Base-by-base conservation (phyloP, 257 asterid genomes). In the Fraxinus pennsylvanica region DNA sequence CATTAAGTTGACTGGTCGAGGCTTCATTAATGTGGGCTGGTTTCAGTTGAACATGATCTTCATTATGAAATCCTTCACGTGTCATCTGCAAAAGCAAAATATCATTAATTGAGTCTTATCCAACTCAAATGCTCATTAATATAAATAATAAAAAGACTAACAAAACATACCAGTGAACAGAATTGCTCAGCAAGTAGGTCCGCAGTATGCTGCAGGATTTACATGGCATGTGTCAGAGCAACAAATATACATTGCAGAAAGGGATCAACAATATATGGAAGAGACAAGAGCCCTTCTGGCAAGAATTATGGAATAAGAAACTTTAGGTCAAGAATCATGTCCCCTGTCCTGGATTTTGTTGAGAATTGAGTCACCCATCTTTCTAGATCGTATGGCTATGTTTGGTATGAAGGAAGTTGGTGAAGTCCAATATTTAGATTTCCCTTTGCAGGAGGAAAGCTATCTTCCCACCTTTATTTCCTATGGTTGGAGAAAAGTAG, bases 121-220 rank as follows among this genome's bases (percentile, higher is more conserved):
- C 21, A 52, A 29, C 32, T 9, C 25, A 43, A 36, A 22, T 50
- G 76, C 25, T 63, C 41, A 68, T 13, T 12, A 32, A 30, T 38
- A 43, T 32, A 30, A 41, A 57, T 15, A 43, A 21, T 25, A 22
- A 43, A 22, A 19, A 22, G 82, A 25, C 54, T 35, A 68, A 41
- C 29, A 3, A 19, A 74, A 79, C 91, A 72, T 90, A 92, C 99
- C 96, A 96, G 90, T 43, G 91, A 82, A 82, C 80, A 79, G 85
- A 83, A 96, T 82, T 96, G 99, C 33, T 91, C 84, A 33, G 96
- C 99, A 74, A 95, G 96, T 87, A 93, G 86, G 84, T 95, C 99
- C 1, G 98, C 99, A n/a, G 76, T 84, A 80, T 92, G 91, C 99
- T 96, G 99, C 84, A 88, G 77, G 82, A 73, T 71, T 77, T 21